Percentiles rank a stretch among this genome's conserved stretches.
Evolutionary conservation across 139 green algal genomes (phyloP).

Genomic region (Edaphochlamys debaryana): DNA sequence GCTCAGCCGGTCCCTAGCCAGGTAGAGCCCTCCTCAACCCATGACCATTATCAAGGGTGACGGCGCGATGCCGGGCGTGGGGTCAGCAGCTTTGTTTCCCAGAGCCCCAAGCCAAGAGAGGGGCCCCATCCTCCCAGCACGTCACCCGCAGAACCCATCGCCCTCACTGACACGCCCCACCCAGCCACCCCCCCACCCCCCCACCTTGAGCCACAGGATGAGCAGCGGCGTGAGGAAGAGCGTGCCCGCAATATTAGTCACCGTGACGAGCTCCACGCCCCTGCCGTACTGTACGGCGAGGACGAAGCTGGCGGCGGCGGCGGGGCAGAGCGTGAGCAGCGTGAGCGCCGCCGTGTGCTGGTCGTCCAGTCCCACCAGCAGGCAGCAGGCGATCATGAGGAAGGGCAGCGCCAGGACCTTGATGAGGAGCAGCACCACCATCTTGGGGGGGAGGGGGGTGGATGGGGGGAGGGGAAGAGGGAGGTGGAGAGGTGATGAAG

Average conservation of each 20-base stretch:
- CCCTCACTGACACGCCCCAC: too few relatives aligned
- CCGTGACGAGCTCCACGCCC: constrained; percentile 35
- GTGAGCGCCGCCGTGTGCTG: constrained; percentile 21
- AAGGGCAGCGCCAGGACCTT: constrained; percentile 30
- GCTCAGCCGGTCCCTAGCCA: not conserved
- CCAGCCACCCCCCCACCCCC: not conserved
- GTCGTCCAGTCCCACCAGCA: not conserved
- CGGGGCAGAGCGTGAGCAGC: constrained; percentile 33
- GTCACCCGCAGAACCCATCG: too few relatives aligned
- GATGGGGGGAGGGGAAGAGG: too few relatives aligned
- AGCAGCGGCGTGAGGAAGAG: constrained; percentile 11
- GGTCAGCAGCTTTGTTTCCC: too few relatives aligned
- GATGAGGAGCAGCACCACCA: constrained; percentile 22
- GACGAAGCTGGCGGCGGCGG: constrained; percentile 28
- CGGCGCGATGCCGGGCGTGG: too few relatives aligned
- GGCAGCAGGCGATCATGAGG: constrained; percentile 13
- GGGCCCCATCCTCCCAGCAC: too few relatives aligned
- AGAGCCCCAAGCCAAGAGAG: too few relatives aligned
- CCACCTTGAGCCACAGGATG: constrained; percentile 37
- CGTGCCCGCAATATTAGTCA: constrained; percentile 31
- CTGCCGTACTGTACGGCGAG: constrained; percentile 39
- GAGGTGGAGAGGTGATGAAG: not conserved
- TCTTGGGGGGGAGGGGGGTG: not conserved
- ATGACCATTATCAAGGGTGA: not conserved
- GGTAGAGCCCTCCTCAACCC: too few relatives aligned